Conservation (phyloP, 225 moss, liverwort and hornwort genomes). For the Sphagnum contortum region DNA sequence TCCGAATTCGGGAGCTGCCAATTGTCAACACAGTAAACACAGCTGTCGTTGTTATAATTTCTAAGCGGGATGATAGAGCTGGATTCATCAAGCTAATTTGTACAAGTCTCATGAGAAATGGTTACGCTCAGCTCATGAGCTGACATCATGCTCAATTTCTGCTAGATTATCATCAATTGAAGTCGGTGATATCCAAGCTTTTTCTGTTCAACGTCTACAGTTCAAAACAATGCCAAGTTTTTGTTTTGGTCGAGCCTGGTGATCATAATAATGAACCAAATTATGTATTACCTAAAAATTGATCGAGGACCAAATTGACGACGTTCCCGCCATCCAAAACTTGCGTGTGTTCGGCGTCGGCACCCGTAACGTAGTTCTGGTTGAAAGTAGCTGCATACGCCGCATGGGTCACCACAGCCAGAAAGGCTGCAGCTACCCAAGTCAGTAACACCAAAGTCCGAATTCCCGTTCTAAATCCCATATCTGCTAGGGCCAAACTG, state of each 20-base stretch:
- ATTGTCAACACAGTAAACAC: neutral
- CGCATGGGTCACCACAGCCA: conserved; percentile 15
- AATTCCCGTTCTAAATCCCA: too few species aligned
- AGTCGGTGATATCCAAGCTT: neutral
- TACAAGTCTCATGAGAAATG: neutral
- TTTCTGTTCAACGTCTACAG: too few species aligned
- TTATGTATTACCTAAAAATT: conserved; percentile 23
- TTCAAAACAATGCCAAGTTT: too few species aligned
- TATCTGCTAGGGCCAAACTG: too few species aligned
- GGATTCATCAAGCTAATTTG: neutral
- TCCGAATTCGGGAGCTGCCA: conserved; percentile 47
- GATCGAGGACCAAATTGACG: conserved; percentile 39
- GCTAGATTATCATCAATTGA: neutral
- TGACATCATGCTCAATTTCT: neutral
- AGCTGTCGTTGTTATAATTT: neutral
- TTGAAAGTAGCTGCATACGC: conserved; percentile 19
- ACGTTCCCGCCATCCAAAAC: conserved; percentile 28
- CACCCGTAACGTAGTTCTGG: conserved; percentile 25
- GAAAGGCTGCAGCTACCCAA: conserved; percentile 1
- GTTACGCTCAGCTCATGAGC: neutral
- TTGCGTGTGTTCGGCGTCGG: conserved; percentile 37
- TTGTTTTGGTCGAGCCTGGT: too few species aligned
- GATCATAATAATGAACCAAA: neutral
- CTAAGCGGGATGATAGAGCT: neutral
- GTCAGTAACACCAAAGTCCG: too few species aligned